Percentiles rank a stretch among this genome's conserved stretches.
Conservation (phyloP, 768 basidiomycete species). For the Erythrobasidium yunnanense region DNA sequence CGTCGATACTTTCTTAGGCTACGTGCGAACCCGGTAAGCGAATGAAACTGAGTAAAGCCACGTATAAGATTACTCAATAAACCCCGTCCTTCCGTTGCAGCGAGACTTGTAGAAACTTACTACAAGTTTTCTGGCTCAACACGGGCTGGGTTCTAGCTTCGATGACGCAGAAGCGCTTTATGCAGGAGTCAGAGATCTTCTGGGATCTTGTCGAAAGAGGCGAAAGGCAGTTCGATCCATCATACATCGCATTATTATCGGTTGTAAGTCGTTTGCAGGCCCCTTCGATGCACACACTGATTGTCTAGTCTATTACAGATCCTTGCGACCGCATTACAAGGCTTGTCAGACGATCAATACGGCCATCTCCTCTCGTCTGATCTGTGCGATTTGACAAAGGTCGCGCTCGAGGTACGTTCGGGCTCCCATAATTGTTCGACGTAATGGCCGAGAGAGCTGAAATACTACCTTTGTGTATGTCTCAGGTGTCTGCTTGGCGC, state of each 20-base stretch:
- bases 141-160: background rate
- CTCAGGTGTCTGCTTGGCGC: background rate
- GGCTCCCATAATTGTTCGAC: background rate
- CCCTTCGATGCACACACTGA: background rate
- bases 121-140: background rate
- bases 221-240: background rate
- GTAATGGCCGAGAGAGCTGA: too few species aligned
- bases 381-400: constrained; percentile 2
- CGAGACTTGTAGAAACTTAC: background rate
- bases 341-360: background rate
- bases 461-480: too few species aligned
- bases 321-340: constrained; percentile 3
- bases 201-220: background rate
- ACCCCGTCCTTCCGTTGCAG: background rate
- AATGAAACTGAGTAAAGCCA: background rate
- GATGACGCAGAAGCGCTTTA: background rate
- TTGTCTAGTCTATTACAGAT: background rate
- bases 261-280: background rate
- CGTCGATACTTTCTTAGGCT: background rate
- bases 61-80: background rate
- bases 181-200: background rate
- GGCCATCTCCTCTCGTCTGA: constrained; percentile 4
- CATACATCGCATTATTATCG: background rate
- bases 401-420: background rate
- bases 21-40: background rate